Percentiles rank a stretch among this genome's conserved stretches.
Conservation (phyloP, 495 filamentous ascomycete genomes). For the Aspergillus homomorphus region DNA sequence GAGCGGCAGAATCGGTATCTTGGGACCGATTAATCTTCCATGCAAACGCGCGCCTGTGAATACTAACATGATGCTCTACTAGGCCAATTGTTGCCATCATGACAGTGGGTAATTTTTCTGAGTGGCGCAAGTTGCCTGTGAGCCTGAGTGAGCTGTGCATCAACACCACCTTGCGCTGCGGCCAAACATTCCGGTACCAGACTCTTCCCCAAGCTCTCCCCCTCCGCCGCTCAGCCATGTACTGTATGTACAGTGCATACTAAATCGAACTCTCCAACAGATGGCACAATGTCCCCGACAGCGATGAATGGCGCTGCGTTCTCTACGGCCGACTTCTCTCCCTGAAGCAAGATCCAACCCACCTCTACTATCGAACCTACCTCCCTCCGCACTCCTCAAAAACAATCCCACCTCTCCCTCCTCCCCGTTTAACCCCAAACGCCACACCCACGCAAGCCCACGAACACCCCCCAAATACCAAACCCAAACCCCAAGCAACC, state of each 20-base stretch:
- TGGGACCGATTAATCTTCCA: too few relatives aligned
- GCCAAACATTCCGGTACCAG: constrained; percentile 75
- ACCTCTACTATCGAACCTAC: constrained; percentile 79
- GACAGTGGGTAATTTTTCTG: constrained; percentile 41
- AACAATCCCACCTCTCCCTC: constrained; percentile 15
- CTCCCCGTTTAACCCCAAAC: constrained; percentile 30
- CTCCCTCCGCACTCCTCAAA: constrained; percentile 34
- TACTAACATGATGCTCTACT: neutral
- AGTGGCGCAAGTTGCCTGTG: constrained; percentile 81
- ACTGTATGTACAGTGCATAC: neutral
- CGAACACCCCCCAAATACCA: neutral
- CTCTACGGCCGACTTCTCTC: constrained; percentile 81
- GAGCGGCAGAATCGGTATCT: constrained; percentile 25
- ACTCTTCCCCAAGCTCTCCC: neutral
- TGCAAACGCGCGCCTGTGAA: too few relatives aligned
- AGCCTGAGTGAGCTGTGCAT: constrained; percentile 81
- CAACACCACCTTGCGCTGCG: constrained; percentile 85
- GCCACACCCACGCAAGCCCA: neutral
- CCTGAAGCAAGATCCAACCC: constrained; percentile 72
- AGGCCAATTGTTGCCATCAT: constrained; percentile 15
- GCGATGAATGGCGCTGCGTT: constrained; percentile 87
- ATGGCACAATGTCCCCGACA: constrained; percentile 73
- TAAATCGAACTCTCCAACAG: constrained; percentile 26
- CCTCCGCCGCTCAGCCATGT: neutral
- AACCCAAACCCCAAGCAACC: too few relatives aligned